A percentile compares a stretch with the other conserved stretches of the same genome.
Conservation (phyloP, 331 rosid genomes). For the Spiraea crenata region DNA sequence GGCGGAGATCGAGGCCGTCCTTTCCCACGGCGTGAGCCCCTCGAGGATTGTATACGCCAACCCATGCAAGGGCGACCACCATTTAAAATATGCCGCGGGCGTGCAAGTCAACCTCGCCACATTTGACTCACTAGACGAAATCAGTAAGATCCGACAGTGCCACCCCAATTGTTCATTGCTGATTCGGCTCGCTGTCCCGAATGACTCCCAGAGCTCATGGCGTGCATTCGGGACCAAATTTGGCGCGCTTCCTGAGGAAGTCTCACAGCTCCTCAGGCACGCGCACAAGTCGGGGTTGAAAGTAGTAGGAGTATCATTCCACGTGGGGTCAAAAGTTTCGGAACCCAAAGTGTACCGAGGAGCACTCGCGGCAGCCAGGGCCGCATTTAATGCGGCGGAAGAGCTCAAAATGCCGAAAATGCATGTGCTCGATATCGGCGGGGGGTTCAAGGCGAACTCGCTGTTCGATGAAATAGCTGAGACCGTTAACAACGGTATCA, state of each 20-base stretch:
- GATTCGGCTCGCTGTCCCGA: too few species aligned
- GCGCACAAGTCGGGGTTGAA: background rate
- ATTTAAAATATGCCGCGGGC: too few species aligned
- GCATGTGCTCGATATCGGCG: constrained; percentile 9
- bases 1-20: constrained; percentile 4
- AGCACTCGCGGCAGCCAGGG: background rate
- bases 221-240: too few species aligned
- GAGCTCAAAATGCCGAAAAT: constrained; percentile 5
- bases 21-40: constrained; percentile 5
- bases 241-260: too few species aligned
- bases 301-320: background rate
- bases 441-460: background rate
- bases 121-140: too few species aligned
- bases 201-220: too few species aligned
- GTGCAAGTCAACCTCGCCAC: too few species aligned
- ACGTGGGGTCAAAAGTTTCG: constrained; percentile 1
- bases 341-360: constrained; percentile 2
- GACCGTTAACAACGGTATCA: background rate
- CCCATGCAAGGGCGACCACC: constrained; percentile 5
- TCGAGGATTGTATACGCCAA: constrained; percentile 1
- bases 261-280: background rate
- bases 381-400: constrained; percentile 2
- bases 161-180: too few species aligned
- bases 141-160: too few species aligned
- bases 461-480: background rate